Conservation (phyloP, 345 rosid genomes). For the Aquilaria yunnanensis region DNA sequence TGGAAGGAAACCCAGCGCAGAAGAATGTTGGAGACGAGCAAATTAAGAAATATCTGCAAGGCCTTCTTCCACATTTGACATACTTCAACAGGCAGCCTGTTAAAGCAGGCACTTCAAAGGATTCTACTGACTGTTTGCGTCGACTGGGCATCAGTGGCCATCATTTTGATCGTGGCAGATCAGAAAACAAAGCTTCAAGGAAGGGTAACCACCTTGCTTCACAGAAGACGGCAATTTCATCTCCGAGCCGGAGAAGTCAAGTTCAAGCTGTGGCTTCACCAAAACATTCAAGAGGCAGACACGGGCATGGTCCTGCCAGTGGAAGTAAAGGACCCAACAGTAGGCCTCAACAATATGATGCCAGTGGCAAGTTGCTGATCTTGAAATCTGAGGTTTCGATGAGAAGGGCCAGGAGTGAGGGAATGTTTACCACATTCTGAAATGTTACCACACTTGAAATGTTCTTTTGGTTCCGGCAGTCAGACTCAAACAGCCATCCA, state of each 20-base stretch:
- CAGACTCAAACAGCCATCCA: background rate
- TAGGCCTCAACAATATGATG: slow-evolving; percentile 37
- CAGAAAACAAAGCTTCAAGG: slow-evolving; percentile 53
- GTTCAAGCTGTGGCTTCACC: slow-evolving; percentile 34
- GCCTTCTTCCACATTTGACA: slow-evolving; percentile 76
- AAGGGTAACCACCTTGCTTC: slow-evolving; percentile 49
- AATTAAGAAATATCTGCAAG: slow-evolving; percentile 66
- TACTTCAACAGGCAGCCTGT: slow-evolving; percentile 76
- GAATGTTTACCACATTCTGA: slow-evolving; percentile 42
- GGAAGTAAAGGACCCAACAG: slow-evolving; percentile 37
- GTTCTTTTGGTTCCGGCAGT: slow-evolving; percentile 4
- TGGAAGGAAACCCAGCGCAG: slow-evolving; percentile 98
- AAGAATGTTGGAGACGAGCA: slow-evolving; percentile 95
- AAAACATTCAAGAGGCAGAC: slow-evolving; percentile 45
- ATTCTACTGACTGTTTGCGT: slow-evolving; percentile 55
- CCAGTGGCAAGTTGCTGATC: slow-evolving; percentile 37
- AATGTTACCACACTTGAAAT: background rate
- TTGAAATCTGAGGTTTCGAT: slow-evolving; percentile 48
- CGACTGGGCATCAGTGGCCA: slow-evolving; percentile 54
- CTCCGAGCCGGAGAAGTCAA: slow-evolving; percentile 39
- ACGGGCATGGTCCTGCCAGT: slow-evolving; percentile 36
- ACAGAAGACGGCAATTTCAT: slow-evolving; percentile 32
- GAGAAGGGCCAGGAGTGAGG: slow-evolving; percentile 74
- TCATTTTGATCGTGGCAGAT: slow-evolving; percentile 58
- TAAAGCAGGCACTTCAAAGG: slow-evolving; percentile 50